phyloP scores from a whole-genome alignment of 352 stramenopile genomes.

The Globisporangium heterothallicum region DNA sequence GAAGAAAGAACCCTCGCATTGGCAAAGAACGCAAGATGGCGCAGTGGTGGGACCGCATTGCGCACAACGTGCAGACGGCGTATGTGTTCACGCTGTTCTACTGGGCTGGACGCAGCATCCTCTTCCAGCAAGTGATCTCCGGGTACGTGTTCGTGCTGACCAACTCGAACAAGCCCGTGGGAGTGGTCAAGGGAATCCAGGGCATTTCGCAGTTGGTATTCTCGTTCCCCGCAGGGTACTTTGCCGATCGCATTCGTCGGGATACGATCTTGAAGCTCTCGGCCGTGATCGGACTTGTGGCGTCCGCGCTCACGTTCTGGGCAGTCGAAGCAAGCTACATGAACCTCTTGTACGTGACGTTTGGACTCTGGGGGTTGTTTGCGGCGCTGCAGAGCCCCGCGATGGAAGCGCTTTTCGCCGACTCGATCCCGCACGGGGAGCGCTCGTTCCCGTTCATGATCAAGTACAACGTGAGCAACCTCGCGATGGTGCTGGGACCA shows the following conservation, averaged over 20 bases:
- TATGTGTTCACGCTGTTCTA: conserved; percentile 78
- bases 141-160: conserved; percentile 78
- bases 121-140: conserved; percentile 75
- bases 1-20: too few relatives aligned
- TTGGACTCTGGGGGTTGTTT: conserved; percentile 67
- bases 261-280: conserved; percentile 65
- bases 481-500: conserved; percentile 59
- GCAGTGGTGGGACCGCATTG: too few relatives aligned
- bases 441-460: conserved; percentile 74
- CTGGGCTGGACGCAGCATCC: conserved; percentile 57
- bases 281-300: conserved; percentile 39
- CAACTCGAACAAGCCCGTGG: conserved; percentile 66
- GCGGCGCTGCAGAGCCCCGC: conserved; percentile 59
- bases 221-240: conserved; percentile 60
- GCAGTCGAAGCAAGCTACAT: conserved; percentile 44
- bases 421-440: conserved; percentile 63
- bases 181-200: conserved; percentile 79
- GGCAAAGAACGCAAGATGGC: too few relatives aligned
- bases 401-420: conserved; percentile 69
- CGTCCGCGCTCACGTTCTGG: conserved; percentile 45
- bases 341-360: conserved; percentile 49
- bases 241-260: conserved; percentile 57
- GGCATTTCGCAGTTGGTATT: conserved; percentile 75
- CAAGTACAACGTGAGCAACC: conserved; percentile 77
- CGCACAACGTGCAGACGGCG: conserved; percentile 56